Evolutionary conservation across 331 rosid genomes (phyloP).

Genomic region (Prunus yedoensis): DNA sequence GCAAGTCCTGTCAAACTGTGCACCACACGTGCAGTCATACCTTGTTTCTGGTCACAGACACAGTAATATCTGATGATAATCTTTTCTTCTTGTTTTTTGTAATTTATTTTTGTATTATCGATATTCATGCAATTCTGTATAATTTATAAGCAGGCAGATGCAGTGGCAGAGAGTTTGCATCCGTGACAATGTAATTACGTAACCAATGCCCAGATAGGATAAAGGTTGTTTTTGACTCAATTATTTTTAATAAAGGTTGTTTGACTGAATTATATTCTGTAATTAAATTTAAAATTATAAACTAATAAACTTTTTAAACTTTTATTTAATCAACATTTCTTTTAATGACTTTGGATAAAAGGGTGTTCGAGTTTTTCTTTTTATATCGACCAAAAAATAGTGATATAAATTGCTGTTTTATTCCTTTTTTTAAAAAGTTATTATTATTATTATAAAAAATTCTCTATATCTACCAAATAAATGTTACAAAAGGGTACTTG

Average conservation of each 20-base stretch:
- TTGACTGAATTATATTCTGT: background rate
- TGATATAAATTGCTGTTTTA: too few relatives aligned
- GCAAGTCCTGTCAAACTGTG: conserved; percentile 27
- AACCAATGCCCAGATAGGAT: conserved; percentile 10
- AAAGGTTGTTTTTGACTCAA: conserved; percentile 15
- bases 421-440: too few relatives aligned
- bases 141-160: background rate
- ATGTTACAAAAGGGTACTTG: too few relatives aligned
- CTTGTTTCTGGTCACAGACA: background rate
- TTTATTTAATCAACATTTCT: too few relatives aligned
- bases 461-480: too few relatives aligned
- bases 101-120: background rate
- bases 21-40: conserved; percentile 68
- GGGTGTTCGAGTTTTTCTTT: too few relatives aligned
- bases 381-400: too few relatives aligned
- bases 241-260: background rate
- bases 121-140: background rate
- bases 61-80: background rate
- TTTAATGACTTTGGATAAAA: too few relatives aligned
- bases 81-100: background rate
- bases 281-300: background rate
- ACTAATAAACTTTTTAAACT: background rate
- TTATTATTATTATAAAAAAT: too few relatives aligned
- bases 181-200: background rate
- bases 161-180: background rate